Percentiles rank a stretch among this genome's conserved stretches.
Evolutionary conservation across 2,329 filamentous ascomycete genomes (phyloP).

Genomic region (Macrophomina tecta): DNA sequence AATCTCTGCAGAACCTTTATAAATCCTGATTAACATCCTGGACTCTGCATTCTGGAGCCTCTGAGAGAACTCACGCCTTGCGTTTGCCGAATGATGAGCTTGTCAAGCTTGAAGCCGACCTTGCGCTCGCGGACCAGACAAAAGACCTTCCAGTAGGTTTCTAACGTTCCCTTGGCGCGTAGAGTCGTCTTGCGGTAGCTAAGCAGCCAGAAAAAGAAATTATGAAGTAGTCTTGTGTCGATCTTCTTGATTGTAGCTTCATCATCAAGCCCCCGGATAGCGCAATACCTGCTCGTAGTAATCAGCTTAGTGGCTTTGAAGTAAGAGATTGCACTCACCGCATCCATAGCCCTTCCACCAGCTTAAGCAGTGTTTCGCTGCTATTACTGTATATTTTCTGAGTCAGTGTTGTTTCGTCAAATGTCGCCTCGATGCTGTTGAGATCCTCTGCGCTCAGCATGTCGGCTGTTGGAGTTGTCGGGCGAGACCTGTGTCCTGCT

Average conservation of each 20-base stretch:
- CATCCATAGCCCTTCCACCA: background rate
- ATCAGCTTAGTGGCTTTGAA: background rate
- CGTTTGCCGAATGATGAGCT: background rate
- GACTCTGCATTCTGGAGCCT: background rate
- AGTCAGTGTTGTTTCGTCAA: background rate
- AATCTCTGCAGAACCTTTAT: background rate
- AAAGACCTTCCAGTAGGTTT: slow-evolving; percentile 4
- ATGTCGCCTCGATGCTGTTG: background rate
- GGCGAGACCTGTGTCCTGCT: background rate
- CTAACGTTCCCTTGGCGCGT: background rate
- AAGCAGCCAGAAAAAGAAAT: background rate
- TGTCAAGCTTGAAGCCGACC: background rate
- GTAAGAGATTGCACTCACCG: background rate
- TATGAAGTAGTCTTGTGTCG: background rate
- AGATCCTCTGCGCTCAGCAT: background rate
- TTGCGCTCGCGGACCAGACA: background rate
- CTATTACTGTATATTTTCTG: background rate
- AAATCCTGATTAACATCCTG: background rate
- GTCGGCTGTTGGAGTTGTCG: background rate
- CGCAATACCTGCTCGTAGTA: background rate
- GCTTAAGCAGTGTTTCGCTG: background rate
- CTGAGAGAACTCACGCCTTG: background rate
- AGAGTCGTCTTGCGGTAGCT: background rate
- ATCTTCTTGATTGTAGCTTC: background rate
- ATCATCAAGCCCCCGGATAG: background rate